These are phyloP conservation scores for Fragilariopsis cylindrus DNA, from an alignment of 108 stramenopile species.

Conservation along the genomic window DNA sequence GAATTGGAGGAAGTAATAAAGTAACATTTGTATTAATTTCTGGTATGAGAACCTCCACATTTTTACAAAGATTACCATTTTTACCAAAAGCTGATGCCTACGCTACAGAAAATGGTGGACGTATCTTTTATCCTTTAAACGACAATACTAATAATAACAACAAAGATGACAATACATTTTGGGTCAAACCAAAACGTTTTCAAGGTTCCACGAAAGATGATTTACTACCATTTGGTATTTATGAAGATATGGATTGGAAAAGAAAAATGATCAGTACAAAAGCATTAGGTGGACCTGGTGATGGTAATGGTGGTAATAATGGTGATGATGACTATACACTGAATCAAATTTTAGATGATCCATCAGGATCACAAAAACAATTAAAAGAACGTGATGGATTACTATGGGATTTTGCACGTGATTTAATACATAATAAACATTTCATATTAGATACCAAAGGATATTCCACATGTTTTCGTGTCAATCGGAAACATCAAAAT, in stretches of 20 bases:
- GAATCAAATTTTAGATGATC: conserved; percentile 6
- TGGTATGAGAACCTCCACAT: conserved; percentile 81
- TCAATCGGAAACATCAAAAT: conserved; percentile 68
- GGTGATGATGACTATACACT: not conserved
- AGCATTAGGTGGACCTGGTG: conserved; percentile 10
- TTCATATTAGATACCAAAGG: conserved; percentile 62
- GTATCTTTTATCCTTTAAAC: conserved; percentile 64
- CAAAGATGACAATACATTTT: conserved; percentile 15
- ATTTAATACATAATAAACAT: conserved; percentile 32
- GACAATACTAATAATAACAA: not conserved
- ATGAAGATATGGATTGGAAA: conserved; percentile 72
- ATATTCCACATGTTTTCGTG: conserved; percentile 73
- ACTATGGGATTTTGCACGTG: conserved; percentile 61
- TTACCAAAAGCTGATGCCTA: conserved; percentile 82
- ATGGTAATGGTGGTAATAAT: not conserved
- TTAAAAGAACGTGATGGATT: conserved; percentile 47
- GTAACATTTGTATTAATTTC: conserved; percentile 66
- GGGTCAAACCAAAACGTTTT: conserved; percentile 38
- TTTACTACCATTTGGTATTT: conserved; percentile 51
- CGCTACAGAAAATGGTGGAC: conserved; percentile 70
- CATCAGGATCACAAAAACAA: conserved; percentile 10
- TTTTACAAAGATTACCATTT: conserved; percentile 72
- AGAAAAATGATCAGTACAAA: conserved; percentile 45
- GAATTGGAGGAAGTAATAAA: conserved; percentile 12
- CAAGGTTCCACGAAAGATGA: conserved; percentile 31